Conservation (phyloP, 805 yeast genomes). For the Saitoella complicata region DNA sequence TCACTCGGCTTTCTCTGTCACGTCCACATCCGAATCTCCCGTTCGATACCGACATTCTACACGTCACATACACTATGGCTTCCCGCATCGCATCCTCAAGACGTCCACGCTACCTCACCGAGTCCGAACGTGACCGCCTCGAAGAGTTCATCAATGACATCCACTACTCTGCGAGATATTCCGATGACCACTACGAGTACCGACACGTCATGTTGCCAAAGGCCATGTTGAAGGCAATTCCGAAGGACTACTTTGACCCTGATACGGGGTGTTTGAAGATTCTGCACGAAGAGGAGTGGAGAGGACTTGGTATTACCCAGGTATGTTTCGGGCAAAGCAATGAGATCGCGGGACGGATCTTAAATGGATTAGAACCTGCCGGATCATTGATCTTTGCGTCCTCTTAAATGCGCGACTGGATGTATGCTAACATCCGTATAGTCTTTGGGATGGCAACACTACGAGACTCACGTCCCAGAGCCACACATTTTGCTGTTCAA, state of each 20-base stretch:
- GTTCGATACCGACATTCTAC: too few species aligned
- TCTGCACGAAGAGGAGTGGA: conserved; percentile 90
- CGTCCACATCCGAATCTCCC: too few species aligned
- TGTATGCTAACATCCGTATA: not conserved
- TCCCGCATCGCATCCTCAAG: too few species aligned
- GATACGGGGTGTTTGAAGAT: conserved; percentile 90
- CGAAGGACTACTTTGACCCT: conserved; percentile 81
- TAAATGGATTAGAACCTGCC: not conserved
- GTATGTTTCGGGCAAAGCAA: conserved; percentile 5
- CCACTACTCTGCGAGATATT: conserved; percentile 84
- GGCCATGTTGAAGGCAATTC: conserved; percentile 84
- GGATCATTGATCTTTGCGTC: not conserved
- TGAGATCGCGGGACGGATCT: not conserved
- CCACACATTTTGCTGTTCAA: conserved; percentile 88
- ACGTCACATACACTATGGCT: too few species aligned
- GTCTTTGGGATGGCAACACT: conserved; percentile 1
- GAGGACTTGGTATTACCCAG: conserved; percentile 95
- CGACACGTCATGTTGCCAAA: conserved; percentile 96
- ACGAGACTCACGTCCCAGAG: conserved; percentile 52
- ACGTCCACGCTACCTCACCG: conserved; percentile 50
- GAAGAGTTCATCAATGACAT: conserved; percentile 85
- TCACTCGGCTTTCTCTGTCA: too few species aligned
- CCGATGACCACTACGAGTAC: conserved; percentile 84
- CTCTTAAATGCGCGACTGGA: conserved; percentile 11
- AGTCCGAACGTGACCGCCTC: conserved; percentile 68